Evolutionary conservation across 2,329 filamentous ascomycete genomes (phyloP), one percentile per base, ranked within the genome.

Genomic region (Aspergillus thermomutatus): DNA sequence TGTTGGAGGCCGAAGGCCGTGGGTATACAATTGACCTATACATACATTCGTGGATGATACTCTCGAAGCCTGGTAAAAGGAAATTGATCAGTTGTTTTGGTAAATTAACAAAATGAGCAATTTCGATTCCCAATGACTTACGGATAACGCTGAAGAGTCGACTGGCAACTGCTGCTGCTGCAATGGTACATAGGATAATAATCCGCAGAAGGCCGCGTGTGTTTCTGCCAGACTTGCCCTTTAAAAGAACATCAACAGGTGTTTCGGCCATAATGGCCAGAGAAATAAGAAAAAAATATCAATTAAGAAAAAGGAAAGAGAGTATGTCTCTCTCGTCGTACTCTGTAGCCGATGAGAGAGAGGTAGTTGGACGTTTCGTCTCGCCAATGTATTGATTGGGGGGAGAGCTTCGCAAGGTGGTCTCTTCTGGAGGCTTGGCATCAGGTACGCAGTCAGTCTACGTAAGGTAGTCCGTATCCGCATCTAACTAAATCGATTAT

Each of bases 21-120:
- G 6, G 4, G 14, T 37, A 37, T 17, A 17, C 31, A 7, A 37
- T 59, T 56, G 48, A 49, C 51, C 45, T 57, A 54, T 62, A 88
- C 92, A 78, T 75, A 97, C 94, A 99, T 83, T 99, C 94, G 83
- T 99, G 94, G 72, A 99, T 99, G 72, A 99, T 99, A 80, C 91
- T 96, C 80, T 99, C 94, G 74, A 99, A 99, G 66, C 90, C 90
- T 93, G 34, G 31, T 55, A 50, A 59, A 60, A 23, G 59, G 23
- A 64, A 59, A 54, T 60, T 41, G 53, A 53, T 54, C 27, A 57
- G 54, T 55, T 26, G 41, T 23, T 5, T 21, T 34, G 54, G 49
- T 56, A 53, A 54, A 50, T 59, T 50, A 34, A 49, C 17, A 4
- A 10, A n/a, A 19, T 47, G 8, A 31, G 7, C 14, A 28, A 19